Base-by-base conservation (phyloP, 768 basidiomycete species). In the Psilocybe tampanensis region DNA sequence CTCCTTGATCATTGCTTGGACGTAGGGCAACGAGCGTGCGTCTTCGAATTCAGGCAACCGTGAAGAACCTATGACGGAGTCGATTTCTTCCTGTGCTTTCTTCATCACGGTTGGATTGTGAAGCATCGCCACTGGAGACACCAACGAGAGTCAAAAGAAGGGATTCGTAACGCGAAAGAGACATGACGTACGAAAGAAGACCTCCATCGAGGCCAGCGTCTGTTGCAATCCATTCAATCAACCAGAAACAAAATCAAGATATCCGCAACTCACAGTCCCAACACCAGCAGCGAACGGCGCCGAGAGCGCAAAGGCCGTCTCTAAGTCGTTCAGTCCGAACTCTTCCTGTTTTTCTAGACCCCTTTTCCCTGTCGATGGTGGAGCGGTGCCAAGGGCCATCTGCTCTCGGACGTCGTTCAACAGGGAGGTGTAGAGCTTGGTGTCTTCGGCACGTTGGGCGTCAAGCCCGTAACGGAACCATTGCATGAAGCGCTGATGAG, bases 281-380 rank as follows among this genome's bases (percentile, higher is more conserved):
- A 71, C 67, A 7, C 70, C 72, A 12, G 70, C 72, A 13, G 64
- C 54, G 47, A 67, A 71, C 1, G 72, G 72, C 2, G 70, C 66
- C 3, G 68, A 69, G 15, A 70, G 62, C 6, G 68, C 68, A 56
- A 77, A 81, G 0, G 79, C 77, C 56, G 74, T 74, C 60, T 79
- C 79, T 15, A 76, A 66, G 33, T 77, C 68, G 23, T 68, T 74
- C n/a, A 81, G 68, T 15, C 74, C 75, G 56, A 77, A 78, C 7
- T 76, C 71, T 9, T 58, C 54, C 53, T 78, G 74, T 32, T 76
- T 77, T 55, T 78, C 70, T 1, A 80, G 65, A 13, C 76, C 73
- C 23, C 75, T 71, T 41, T 60, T 72, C 1, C 73, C 73, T 52
- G 77, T 79, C 26, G 76, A 69, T 2, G 67, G 62, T 22, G 62